These are phyloP conservation scores for Hypocreales sp. DNA, from an alignment of 2,329 filamentous ascomycete species.

Conservation along the genomic window DNA sequence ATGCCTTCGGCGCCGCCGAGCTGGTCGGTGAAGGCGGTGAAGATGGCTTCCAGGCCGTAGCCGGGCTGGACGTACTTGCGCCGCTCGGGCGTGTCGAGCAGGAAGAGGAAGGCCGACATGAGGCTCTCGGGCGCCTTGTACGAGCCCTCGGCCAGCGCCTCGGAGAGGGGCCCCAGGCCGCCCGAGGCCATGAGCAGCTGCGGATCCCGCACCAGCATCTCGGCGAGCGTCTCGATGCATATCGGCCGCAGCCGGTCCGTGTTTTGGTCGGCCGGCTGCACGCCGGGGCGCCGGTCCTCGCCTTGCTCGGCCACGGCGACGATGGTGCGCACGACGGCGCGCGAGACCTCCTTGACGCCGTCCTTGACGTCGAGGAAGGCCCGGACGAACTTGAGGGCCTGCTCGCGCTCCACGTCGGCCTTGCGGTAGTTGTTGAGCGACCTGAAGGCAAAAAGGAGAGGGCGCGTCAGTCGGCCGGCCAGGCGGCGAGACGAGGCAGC, in stretches of 20 bases:
- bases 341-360: slow-evolving; percentile 74
- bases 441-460: slow-evolving; percentile 18
- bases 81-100: slow-evolving; percentile 70
- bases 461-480: slow-evolving; percentile 3
- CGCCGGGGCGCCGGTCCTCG: slow-evolving; percentile 75
- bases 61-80: slow-evolving; percentile 75
- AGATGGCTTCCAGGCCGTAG: slow-evolving; percentile 76
- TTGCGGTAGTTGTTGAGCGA: slow-evolving; percentile 93
- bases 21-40: slow-evolving; percentile 86
- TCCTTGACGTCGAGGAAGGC: slow-evolving; percentile 93
- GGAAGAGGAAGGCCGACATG: slow-evolving; percentile 72
- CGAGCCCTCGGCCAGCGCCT: slow-evolving; percentile 75
- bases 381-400: slow-evolving; percentile 89
- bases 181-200: slow-evolving; percentile 67
- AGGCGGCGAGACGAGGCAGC: no score
- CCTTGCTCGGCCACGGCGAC: slow-evolving; percentile 79
- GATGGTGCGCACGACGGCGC: slow-evolving; percentile 74
- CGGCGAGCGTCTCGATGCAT: slow-evolving; percentile 81
- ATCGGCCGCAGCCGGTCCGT: slow-evolving; percentile 81
- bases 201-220: slow-evolving; percentile 80
- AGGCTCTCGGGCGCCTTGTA: slow-evolving; percentile 90
- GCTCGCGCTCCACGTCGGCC: slow-evolving; percentile 91
- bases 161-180: slow-evolving; percentile 75
- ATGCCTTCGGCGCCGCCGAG: slow-evolving; percentile 40
- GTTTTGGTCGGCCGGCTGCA: slow-evolving; percentile 47